Evolutionary conservation across 805 yeast genomes (phyloP).

Genomic region (Saccharomycopsis sp.): DNA sequence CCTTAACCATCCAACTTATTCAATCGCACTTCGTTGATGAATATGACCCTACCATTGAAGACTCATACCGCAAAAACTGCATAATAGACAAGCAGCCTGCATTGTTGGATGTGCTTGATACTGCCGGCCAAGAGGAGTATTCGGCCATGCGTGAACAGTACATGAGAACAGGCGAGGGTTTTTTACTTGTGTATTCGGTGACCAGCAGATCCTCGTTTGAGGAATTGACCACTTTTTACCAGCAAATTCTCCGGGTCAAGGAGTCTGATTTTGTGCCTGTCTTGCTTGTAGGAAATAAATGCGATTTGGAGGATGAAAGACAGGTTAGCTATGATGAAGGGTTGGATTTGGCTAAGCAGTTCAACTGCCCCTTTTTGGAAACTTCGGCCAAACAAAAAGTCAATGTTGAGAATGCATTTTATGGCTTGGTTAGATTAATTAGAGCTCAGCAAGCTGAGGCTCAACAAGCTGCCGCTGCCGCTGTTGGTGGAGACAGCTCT

Average conservation of each 20-base stretch:
- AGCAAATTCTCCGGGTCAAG: constrained; percentile 73
- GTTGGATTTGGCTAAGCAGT: constrained; percentile 49
- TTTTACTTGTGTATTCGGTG: constrained; percentile 80
- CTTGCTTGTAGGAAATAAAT: constrained; percentile 71
- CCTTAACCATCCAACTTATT: constrained; percentile 88
- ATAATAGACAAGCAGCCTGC: constrained; percentile 74
- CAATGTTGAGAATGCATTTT: constrained; percentile 84
- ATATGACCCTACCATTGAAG: constrained; percentile 97
- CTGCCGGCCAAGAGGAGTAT: constrained; percentile 98
- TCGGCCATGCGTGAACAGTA: constrained; percentile 90
- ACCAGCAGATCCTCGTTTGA: constrained; percentile 81
- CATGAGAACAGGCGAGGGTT: constrained; percentile 95
- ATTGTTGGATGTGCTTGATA: constrained; percentile 82
- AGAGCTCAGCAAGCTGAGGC: constrained; percentile 24
- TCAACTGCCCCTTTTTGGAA: constrained; percentile 75
- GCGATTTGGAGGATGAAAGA: constrained; percentile 69
- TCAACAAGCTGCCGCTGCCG: constrained; percentile 16
- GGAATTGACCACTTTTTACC: constrained; percentile 73
- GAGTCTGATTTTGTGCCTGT: constrained; percentile 73
- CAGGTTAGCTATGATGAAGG: constrained; percentile 70
- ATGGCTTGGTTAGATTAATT: constrained; percentile 56
- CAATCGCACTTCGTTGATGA: constrained; percentile 96
- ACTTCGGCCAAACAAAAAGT: constrained; percentile 88
- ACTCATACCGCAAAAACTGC: constrained; percentile 82
- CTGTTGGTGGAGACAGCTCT: constrained; percentile 4